Evolutionary conservation across 2,329 filamentous ascomycete species (phyloP), one percentile per base, ranked within the genome.

Genomic region (Pestalotiopsis sp.): DNA sequence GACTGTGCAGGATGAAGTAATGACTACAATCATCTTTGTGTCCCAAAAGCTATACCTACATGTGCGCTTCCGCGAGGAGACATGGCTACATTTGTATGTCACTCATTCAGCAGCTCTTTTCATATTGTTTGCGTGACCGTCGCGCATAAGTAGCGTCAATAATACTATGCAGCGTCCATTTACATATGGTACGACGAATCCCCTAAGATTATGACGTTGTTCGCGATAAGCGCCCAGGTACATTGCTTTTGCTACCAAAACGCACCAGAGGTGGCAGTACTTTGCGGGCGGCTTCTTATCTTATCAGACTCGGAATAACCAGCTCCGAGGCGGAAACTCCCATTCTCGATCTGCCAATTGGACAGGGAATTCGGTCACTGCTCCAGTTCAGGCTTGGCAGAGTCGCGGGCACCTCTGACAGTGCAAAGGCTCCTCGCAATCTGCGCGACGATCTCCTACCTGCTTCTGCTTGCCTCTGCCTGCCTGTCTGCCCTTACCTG

Each of bases 361-460:
- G 24, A 24, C 55, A 58, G 22, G 55, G 55, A 58, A 58, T 58
- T 58, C 24, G 55, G 44, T 52, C 44, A 52, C 44, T 52, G 44
- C 14, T 52, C 14, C 44, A 20, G 14, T 52, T 17, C 20, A 52
- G 44, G 55, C 55, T 58, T 24, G 55, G 55, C 55, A 20, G 17
- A 58, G 55, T 58, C 55, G 55, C 55, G 55, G 55, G 55, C 55
- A 58, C 55, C 44, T 52, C 44, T 52, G 44, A 52, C 44, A 17
- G 14, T 17, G 44, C 67, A 67, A 61, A 35, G 30, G 67, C 68
- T 67, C n/a, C 67, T 67, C 57, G 59, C 66, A 61, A 71, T 68
- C 63, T 68, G 55, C 55, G 55, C 55, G 55, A 61, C 58, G 38
- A 61, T 13, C 30, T 39, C 58, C 35, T 20, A 52, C 44, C n/a